Evolutionary conservation across 192 early-diverging fungal genomes (phyloP).

Genomic region (Coemansia nantahalensis): DNA sequence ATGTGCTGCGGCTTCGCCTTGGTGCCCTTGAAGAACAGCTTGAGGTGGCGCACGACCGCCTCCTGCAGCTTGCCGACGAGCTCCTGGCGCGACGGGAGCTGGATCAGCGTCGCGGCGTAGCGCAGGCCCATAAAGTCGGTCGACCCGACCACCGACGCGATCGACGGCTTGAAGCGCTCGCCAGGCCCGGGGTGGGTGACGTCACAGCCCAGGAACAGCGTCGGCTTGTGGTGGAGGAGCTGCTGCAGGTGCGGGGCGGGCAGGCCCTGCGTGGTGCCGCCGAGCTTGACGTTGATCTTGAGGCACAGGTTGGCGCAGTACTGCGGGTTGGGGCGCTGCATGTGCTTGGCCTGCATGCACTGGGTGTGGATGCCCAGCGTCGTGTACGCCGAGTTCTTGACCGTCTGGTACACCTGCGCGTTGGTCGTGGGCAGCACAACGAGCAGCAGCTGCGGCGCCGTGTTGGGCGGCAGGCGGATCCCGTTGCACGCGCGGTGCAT

Average conservation of each 20-base stretch:
- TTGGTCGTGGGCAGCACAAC: slow-evolving; percentile 81
- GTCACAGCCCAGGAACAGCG: slow-evolving; percentile 89
- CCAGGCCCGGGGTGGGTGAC: slow-evolving; percentile 83
- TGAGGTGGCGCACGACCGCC: slow-evolving; percentile 61
- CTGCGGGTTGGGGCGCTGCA: slow-evolving; percentile 73
- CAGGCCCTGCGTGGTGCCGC: slow-evolving; percentile 81
- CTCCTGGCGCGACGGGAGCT: slow-evolving; percentile 69
- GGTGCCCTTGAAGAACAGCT: slow-evolving; percentile 60
- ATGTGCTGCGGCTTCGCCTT: slow-evolving; percentile 69
- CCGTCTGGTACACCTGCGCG: slow-evolving; percentile 76
- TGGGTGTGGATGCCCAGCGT: slow-evolving; percentile 87
- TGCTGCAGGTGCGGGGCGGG: slow-evolving; percentile 33
- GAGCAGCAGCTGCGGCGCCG: slow-evolving; percentile 75
- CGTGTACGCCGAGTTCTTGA: slow-evolving; percentile 88
- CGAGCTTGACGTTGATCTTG: slow-evolving; percentile 93
- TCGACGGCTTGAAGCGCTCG: slow-evolving; percentile 62
- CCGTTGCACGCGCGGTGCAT: slow-evolving; percentile 69
- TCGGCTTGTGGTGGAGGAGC: slow-evolving; percentile 71
- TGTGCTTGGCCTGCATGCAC: slow-evolving; percentile 83
- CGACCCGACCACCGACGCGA: slow-evolving; percentile 75
- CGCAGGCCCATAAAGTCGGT: slow-evolving; percentile 63
- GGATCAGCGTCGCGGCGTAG: slow-evolving; percentile 62
- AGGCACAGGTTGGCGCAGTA: slow-evolving; percentile 95
- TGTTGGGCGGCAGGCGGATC: slow-evolving; percentile 60
- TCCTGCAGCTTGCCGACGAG: slow-evolving; percentile 65